Base-by-base conservation (phyloP, 345 rosid species). In the Aethionema arabicum region DNA sequence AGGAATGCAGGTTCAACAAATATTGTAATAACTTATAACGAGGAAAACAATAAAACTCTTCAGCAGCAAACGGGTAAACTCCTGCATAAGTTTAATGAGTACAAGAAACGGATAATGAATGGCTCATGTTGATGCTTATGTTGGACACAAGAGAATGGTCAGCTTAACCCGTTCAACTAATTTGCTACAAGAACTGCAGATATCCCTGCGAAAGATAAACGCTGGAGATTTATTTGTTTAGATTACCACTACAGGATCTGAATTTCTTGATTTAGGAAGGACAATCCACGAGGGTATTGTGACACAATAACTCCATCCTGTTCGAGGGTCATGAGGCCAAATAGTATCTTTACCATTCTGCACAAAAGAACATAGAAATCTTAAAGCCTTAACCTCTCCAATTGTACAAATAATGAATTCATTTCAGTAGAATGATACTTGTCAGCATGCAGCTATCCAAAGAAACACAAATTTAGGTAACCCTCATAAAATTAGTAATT, bases 171-270 rank as follows among this genome's bases (percentile, higher is more conserved):
- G 13, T 12, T 47, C 16, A 63, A 30, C 35, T 27, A 51, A 59
- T 6, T 59, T 57, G 55, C 15, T 12, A 14, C 2, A 3, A 47
- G 21, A 11, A 44, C 21, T 6, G 27, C 11, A 49, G 21, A 50
- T 72, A 67, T 59, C 70, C 63, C 60, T 64, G 56, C 37, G 55
- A 67, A 27, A 56, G 66, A 71, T 41, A 66, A 77, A 71, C 50
- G 51, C 44, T 37, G 43, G 50, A 76, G 59, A 56, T 51, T 50
- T 42, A 65, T 59, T 67, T 73, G 61, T 56, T 59, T 62, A 37
- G 66, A 69, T 64, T 95, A 95, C 99, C 97, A 90, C 99, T 8
- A 95, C 85, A 57, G 99, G 99, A 72, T 95, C 97, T 32, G 98
- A 85, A 70, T 88, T 85, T 79, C 84, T 86, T 56, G 97, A 85